These are phyloP conservation scores for Candida coquimbonensis DNA, from an alignment of 805 yeast genomes.

Conservation along the genomic window DNA sequence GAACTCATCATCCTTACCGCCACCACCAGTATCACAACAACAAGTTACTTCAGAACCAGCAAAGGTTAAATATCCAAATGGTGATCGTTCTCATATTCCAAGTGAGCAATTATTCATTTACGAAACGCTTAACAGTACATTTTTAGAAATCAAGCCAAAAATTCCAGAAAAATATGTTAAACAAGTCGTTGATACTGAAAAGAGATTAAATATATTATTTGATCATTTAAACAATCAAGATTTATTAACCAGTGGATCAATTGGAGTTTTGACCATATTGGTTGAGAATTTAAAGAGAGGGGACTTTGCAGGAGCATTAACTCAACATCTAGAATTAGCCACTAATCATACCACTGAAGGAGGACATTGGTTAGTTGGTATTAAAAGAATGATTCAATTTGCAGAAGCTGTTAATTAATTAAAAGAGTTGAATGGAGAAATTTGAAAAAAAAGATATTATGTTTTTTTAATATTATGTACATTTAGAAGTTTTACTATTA, in stretches of 20 bases:
- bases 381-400: conserved; percentile 80
- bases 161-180: conserved; percentile 68
- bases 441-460: background rate
- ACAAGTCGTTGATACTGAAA: conserved; percentile 75
- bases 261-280: conserved; percentile 45
- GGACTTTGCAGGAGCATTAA: conserved; percentile 55
- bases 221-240: conserved; percentile 74
- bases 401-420: conserved; percentile 29
- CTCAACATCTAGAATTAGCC: conserved; percentile 50
- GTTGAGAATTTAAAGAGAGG: conserved; percentile 42
- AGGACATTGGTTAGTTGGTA: conserved; percentile 91
- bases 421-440: background rate
- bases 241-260: conserved; percentile 48
- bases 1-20: conserved; percentile 32
- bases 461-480: background rate
- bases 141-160: conserved; percentile 59
- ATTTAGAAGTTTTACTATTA: background rate
- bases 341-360: conserved; percentile 62
- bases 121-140: conserved; percentile 44
- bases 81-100: conserved; percentile 66
- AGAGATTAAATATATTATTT: conserved; percentile 68
- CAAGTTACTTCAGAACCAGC: conserved; percentile 8
- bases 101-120: conserved; percentile 50
- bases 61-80: conserved; percentile 40
- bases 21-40: conserved; percentile 9